Percentiles rank a stretch among this genome's conserved stretches.
Evolutionary conservation across 2,329 filamentous ascomycete species (phyloP).

Genomic region (Hypomyces rosellus): DNA sequence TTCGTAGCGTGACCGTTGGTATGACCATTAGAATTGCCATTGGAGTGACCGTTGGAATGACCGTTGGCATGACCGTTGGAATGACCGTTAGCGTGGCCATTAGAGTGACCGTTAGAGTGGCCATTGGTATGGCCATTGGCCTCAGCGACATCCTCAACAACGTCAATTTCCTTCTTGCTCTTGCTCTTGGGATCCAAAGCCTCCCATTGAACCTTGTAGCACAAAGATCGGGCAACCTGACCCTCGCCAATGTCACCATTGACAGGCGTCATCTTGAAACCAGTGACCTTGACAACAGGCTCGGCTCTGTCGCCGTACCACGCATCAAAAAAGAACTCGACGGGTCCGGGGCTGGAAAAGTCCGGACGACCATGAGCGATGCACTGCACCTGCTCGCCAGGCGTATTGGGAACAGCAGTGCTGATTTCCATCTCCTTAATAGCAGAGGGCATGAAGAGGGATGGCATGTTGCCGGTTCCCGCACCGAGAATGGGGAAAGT

Average conservation of each 20-base stretch:
- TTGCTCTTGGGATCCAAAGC: conserved; percentile 19
- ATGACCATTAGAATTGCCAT: not conserved
- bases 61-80: not conserved
- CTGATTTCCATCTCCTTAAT: conserved; percentile 27
- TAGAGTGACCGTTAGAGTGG: not conserved
- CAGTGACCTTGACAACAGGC: conserved; percentile 30
- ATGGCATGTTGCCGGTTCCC: conserved; percentile 22
- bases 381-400: conserved; percentile 23
- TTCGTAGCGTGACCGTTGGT: not conserved
- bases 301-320: conserved; percentile 21
- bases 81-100: not conserved
- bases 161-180: not conserved
- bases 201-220: conserved; percentile 42
- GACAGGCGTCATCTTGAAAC: conserved; percentile 36
- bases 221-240: conserved; percentile 25
- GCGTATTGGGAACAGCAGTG: conserved; percentile 16
- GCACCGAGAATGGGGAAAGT: conserved; percentile 33
- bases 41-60: not conserved
- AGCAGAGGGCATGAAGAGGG: conserved; percentile 31
- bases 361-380: conserved; percentile 21
- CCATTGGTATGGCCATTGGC: not conserved
- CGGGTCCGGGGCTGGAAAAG: conserved; percentile 19
- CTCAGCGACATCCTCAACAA: not conserved
- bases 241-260: conserved; percentile 24
- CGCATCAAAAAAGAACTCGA: conserved; percentile 29